A percentile compares a stretch with the other conserved stretches of the same genome.
phyloP scores from a whole-genome alignment of 2,329 filamentous ascomycete species.

The Allantophomopsis cytisporea region DNA sequence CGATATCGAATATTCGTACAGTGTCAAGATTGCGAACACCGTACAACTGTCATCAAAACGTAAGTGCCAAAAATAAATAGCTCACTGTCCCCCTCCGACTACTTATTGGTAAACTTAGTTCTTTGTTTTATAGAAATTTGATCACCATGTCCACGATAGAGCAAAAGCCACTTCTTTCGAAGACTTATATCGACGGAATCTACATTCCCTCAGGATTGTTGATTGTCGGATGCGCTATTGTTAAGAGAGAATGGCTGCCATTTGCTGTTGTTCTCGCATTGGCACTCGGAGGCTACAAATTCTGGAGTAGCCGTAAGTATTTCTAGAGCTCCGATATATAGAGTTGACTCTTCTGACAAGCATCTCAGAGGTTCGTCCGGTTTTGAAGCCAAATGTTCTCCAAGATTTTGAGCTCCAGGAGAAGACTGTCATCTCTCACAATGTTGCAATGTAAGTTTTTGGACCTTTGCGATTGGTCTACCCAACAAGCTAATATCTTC shows the following conservation, averaged over 20 bases:
- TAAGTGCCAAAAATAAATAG: no score
- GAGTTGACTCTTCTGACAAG: no score
- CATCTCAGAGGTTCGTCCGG: conserved; percentile 55
- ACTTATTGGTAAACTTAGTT: no score
- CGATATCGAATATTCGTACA: no score
- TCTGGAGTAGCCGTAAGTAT: conserved; percentile 55
- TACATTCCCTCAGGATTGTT: conserved; percentile 75
- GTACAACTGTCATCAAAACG: no score
- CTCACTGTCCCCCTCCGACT: no score
- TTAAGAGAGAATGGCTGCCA: conserved; percentile 65
- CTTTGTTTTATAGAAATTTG: no score
- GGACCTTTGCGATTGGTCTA: conserved; percentile 1
- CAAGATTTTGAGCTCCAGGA: conserved; percentile 88
- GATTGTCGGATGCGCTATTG: conserved; percentile 60
- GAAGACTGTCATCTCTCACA: conserved; percentile 94
- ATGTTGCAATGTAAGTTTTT: conserved; percentile 74
- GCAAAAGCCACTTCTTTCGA: conserved; percentile 30
- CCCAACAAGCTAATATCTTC: conserved; percentile 5
- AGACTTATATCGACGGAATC: conserved; percentile 62
- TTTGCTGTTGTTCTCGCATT: conserved; percentile 57
- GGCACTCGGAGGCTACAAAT: conserved; percentile 56
- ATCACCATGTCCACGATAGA: no score
- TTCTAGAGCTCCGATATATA: neutral
- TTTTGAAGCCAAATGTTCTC: conserved; percentile 77
- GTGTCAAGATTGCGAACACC: no score